A percentile compares a stretch with the other conserved stretches of the same genome.
These are phyloP conservation scores for Euptelea pleiosperma DNA, from an alignment of 164 flowering plant genomes.

Conservation along the genomic window DNA sequence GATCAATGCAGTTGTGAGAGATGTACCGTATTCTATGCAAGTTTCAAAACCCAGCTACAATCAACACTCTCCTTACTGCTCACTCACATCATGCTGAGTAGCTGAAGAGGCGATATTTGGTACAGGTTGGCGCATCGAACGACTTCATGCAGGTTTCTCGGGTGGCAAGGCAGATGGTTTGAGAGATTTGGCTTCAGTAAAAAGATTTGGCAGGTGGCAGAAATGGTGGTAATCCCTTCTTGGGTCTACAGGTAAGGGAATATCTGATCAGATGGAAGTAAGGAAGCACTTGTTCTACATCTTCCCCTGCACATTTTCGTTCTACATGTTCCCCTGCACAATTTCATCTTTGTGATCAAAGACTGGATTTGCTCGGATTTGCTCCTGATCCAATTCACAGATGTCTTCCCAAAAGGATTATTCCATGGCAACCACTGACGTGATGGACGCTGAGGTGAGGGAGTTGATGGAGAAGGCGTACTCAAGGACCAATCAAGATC, in stretches of 20 bases:
- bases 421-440: conserved; percentile 97
- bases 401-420: conserved; percentile 95
- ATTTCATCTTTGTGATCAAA: too few species aligned
- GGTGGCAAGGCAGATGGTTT: conserved; percentile 97
- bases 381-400: conserved; percentile 31
- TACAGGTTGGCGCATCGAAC: conserved; percentile 85
- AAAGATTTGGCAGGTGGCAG: conserved; percentile 98
- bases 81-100: conserved; percentile 46
- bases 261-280: too few species aligned
- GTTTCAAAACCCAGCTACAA: too few species aligned
- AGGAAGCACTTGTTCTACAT: too few species aligned
- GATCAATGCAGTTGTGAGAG: too few species aligned
- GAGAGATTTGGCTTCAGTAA: conserved; percentile 97
- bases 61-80: background rate
- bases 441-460: conserved; percentile 91
- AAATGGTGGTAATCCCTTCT: conserved; percentile 89
- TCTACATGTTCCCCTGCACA: too few species aligned
- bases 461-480: conserved; percentile 84
- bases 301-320: too few species aligned
- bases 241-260: conserved; percentile 87
- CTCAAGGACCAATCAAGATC: conserved; percentile 63
- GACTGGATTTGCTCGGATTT: too few species aligned
- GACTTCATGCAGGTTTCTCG: conserved; percentile 98
- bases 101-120: conserved; percentile 97
- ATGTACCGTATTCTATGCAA: too few species aligned